Evolutionary conservation across 257 asterid species (phyloP), one percentile per base, ranked within the genome.

Genomic region (Voacanga thouarsii): DNA sequence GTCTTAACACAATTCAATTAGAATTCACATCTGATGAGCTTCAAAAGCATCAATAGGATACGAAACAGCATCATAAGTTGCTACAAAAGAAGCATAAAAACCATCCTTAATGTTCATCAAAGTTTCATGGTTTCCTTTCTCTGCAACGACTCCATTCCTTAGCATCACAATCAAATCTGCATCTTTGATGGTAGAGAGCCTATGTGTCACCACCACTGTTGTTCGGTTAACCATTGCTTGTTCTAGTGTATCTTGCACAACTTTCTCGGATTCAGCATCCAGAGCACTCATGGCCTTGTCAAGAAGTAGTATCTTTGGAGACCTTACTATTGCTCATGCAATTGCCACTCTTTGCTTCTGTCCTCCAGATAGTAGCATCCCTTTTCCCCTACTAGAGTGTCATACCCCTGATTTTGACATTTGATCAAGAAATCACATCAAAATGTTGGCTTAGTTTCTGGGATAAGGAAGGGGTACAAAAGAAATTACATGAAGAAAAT

Each of bases 191-290:
- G 77, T 72, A 49, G 77, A 80, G 19, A 85, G 75, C 71, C 86
- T 80, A 55, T 85, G 88, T 5, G 88, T 83, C 78, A 82, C 86
- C 70, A 85, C 83, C 1, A 85, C 65, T 1, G 84, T 82, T 15
- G 86, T 85, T 61, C 83, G 81, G 5, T 82, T 84, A 12, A 80
- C 30, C 84, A 80, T 85, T 15, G 75, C 84, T 2, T 81, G 80
- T 41, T 82, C 86, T 12, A 85, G 39, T 7, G 88, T 86, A 39
- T 77, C 84, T 63, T 85, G 86, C 59, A 82, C 88, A 24, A 80
- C 77, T 53, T 80, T 85, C 79, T 85, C 88, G 44, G 88, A 85
- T 50, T 80, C 84, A 16, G 84, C 59, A 57, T 80, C 84, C 11
- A 80, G 74, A 9, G 84, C 80, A 76, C 84, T 80, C 3, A 77